Evolutionary conservation across 225 moss, liverwort and hornwort species (phyloP), one percentile per base, ranked within the genome.

Genomic region (Sphagnum contortum): DNA sequence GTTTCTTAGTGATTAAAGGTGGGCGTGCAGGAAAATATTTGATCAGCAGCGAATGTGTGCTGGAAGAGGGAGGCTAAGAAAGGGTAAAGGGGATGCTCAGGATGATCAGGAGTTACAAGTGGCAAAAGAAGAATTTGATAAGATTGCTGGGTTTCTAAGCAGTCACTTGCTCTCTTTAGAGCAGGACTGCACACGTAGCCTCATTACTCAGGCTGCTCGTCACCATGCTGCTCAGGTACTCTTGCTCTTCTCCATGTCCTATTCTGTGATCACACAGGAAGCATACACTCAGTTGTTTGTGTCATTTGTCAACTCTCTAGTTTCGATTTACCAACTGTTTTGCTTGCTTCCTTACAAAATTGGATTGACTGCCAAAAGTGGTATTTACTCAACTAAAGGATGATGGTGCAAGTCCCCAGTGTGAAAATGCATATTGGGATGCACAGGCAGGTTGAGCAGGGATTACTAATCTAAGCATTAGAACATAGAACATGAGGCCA

Each of bases 141-240:
- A 70, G 70, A 59, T 70, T 64, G 63, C 51, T 66, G 59, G 58
- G 71, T 82, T 80, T 67, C 76, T 88, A 56, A 79, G 81, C 69
- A 66, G 81, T 12, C 86, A 80, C 12, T 45, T 91, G 68, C 68
- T 75, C 45, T 86, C 91, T 6, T 49, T 88, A 51, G 86, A 79
- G 62, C 86, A 88, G 65, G 80, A 88, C 50, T 78, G 81, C 55
- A 68, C 91, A 48, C 86, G 80, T 8, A 82, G 81, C 73, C 74
- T 91, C 58, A 80, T 91, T 49, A 82, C 84, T 48, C 91, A 91
- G 74, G 91, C 84, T 63, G 86, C 88, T 68, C 91, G 88, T 12
- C 86, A 91, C 63, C 88, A 91, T 71, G 69, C 80, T 59, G 86
- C 91, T 14, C 91, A 91, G 84, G 91, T 88, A 13, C 47, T 59